Evolutionary conservation across 164 flowering plant species (phyloP).

Genomic region (Brasenia schreberi): DNA sequence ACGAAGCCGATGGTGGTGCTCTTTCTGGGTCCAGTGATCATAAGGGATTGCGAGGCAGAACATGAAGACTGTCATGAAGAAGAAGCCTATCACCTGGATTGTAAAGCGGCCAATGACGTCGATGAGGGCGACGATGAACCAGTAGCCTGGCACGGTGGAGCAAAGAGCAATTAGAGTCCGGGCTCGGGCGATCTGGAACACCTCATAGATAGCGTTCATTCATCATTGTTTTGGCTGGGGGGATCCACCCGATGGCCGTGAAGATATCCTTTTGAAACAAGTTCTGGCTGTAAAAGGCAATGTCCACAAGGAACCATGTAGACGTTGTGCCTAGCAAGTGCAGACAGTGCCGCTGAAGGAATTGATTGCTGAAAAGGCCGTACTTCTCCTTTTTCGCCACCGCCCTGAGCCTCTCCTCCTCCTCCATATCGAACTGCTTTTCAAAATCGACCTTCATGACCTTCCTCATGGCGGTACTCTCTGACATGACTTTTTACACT

Average conservation of each 20-base stretch:
- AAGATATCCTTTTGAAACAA: constrained; percentile 17
- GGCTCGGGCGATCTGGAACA: constrained; percentile 8
- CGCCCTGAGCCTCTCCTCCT: constrained; percentile 10
- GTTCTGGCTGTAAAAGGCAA: constrained; percentile 14
- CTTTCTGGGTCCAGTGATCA: constrained; percentile 3
- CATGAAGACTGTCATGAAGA: constrained; percentile 13
- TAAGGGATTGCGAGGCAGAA: constrained; percentile 12
- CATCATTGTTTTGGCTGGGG: constrained; percentile 6
- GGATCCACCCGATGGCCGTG: constrained; percentile 9
- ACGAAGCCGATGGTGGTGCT: constrained; percentile 8
- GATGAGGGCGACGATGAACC: constrained; percentile 11
- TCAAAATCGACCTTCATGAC: background rate
- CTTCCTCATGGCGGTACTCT: constrained; percentile 23
- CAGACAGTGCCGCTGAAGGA: constrained; percentile 6
- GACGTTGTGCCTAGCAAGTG: constrained; percentile 9
- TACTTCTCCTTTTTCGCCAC: background rate
- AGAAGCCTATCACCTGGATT: constrained; percentile 11
- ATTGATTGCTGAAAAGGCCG: constrained; percentile 6
- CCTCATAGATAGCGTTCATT: constrained; percentile 14
- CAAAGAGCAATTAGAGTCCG: constrained; percentile 16
- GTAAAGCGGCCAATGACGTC: constrained; percentile 9
- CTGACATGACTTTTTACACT: constrained; percentile 38
- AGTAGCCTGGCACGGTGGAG: constrained; percentile 13
- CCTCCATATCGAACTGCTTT: background rate
- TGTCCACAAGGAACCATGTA: constrained; percentile 13